Percentiles rank a stretch among this genome's conserved stretches.
phyloP scores from a whole-genome alignment of 768 basidiomycete genomes.

The Austroboletus eburneus region DNA sequence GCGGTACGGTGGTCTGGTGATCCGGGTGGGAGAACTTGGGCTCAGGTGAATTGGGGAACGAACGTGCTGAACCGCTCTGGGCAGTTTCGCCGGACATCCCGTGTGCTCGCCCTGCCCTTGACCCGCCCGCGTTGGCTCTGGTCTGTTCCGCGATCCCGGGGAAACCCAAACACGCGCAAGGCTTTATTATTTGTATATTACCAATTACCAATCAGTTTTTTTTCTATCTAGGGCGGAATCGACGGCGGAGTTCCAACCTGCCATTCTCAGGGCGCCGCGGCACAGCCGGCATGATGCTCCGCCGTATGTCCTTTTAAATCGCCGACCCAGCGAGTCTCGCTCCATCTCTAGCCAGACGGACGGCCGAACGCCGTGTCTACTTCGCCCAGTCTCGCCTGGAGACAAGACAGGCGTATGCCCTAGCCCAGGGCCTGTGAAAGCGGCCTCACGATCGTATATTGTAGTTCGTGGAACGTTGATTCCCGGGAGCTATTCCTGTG shows the following conservation, averaged over 20 bases:
- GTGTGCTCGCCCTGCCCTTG: slow-evolving; percentile 8
- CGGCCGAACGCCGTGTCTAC: no score
- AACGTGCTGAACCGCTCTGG: slow-evolving; percentile 11
- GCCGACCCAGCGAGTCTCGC: slow-evolving; percentile 27
- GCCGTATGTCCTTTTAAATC: slow-evolving; percentile 25
- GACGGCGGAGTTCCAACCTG: slow-evolving; percentile 26
- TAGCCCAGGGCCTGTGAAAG: slow-evolving; percentile 18
- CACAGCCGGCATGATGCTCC: slow-evolving; percentile 23
- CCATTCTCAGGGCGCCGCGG: slow-evolving; percentile 24
- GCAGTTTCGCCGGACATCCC: slow-evolving; percentile 11
- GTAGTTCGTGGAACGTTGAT: slow-evolving; percentile 8
- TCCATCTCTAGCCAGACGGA: no score
- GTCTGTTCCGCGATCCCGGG: slow-evolving; percentile 8
- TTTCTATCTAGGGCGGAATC: no score
- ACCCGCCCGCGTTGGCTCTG: neutral
- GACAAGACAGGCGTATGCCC: no score
- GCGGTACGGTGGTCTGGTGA: slow-evolving; percentile 27
- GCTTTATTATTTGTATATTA: slow-evolving; percentile 14
- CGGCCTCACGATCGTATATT: slow-evolving; percentile 18
- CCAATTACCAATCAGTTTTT: slow-evolving; percentile 12
- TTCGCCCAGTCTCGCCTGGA: no score
- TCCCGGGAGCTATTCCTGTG: slow-evolving; percentile 17
- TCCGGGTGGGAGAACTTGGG: slow-evolving; percentile 30
- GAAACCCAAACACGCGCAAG: neutral
- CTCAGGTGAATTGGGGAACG: slow-evolving; percentile 18